Evolutionary conservation across 2,329 filamentous ascomycete species (phyloP).

Genomic region (Hyphodiscus sp.): DNA sequence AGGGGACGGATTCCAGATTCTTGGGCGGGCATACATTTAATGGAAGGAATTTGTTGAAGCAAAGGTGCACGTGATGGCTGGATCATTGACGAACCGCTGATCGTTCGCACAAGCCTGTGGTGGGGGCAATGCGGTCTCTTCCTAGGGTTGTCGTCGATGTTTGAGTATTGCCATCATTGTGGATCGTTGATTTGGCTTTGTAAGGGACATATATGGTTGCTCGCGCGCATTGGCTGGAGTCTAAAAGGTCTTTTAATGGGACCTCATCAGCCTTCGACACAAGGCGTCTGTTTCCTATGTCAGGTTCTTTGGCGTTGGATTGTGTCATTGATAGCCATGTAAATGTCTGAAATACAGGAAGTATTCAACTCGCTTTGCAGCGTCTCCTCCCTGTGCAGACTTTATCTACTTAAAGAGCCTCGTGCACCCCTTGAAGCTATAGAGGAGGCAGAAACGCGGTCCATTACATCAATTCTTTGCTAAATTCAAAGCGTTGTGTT

Average conservation of each 20-base stretch:
- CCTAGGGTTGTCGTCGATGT: background rate
- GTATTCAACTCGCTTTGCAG: background rate
- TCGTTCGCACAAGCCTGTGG: background rate
- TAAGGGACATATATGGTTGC: background rate
- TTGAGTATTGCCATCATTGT: background rate
- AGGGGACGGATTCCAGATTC: background rate
- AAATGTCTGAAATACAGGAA: background rate
- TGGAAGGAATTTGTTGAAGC: background rate
- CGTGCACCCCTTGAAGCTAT: too few species aligned
- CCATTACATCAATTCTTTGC: too few species aligned
- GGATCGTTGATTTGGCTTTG: background rate
- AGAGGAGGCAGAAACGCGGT: too few species aligned
- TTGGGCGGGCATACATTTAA: background rate
- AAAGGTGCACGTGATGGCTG: background rate
- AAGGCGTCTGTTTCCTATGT: background rate
- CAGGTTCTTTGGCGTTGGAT: background rate
- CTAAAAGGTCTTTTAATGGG: background rate
- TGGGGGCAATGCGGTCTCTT: background rate
- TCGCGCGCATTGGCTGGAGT: background rate
- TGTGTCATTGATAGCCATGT: background rate
- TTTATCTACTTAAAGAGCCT: too few species aligned
- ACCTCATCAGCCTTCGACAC: background rate
- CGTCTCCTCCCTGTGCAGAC: background rate
- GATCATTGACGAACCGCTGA: background rate
- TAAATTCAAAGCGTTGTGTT: too few species aligned